Evolutionary conservation across 2,329 filamentous ascomycete genomes (phyloP), one percentile per base, ranked within the genome.

Genomic region (Moelleriella libera): DNA sequence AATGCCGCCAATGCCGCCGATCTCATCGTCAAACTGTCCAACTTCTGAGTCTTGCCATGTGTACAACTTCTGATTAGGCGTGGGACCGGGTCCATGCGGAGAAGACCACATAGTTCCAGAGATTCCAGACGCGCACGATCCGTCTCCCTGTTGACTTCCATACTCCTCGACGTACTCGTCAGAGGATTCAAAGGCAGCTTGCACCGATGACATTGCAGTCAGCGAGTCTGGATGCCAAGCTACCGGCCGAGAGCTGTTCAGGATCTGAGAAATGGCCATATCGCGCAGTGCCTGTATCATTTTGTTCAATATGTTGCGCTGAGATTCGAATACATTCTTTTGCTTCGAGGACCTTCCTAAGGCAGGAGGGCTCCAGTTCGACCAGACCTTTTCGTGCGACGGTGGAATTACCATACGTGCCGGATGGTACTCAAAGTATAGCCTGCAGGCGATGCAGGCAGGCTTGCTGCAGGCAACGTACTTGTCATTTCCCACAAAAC

Each of bases 381-480:
- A 4, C 47, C 45, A 48, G 14, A 47, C 8, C 11, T 47, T 50
- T 31, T 45, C 47, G 30, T 50, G 44, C 11, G 49, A 49, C 31
- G 30, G 45, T 9, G 47, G 49, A 14, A 41, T 44, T 14, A 47
- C 49, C 40, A 34, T 44, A 30, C 49, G 34, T 14, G 49, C 49
- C 5, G 63, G 63, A 46, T 71, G 67, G 9, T 62, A 45, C 9
- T 50, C 54, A 30, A 71, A 62, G 47, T 70, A 71, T 5, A 66
- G 57, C 32, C 59, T 55, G 52, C 70, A 75, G 48, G 67, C 70
- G 47, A 68, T 67, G 48, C 71, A 75, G 3, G 71, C 67, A 0
- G 66, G 63, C 53, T 75, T 75, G 54, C 69, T 75, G 52, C 67
- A 71, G 8, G 64, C 69, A 8, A 75, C 64, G 51, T 64, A 73